Base-by-base conservation (phyloP, 805 yeast genomes). In the Lachancea nothofagi region DNA sequence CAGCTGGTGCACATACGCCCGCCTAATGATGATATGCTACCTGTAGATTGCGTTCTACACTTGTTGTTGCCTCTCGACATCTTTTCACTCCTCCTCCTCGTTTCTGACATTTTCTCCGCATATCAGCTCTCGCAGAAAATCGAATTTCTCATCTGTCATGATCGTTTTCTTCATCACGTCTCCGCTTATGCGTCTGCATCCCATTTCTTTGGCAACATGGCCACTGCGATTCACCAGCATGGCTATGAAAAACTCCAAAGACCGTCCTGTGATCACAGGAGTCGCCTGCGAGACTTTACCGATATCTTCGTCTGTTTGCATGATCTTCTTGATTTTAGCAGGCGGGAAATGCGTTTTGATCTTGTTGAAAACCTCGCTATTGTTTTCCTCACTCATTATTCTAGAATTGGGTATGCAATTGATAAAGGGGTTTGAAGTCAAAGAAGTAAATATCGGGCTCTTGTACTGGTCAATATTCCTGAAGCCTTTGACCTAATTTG, bases 281-380 rank as follows among this genome's bases (percentile, higher is more conserved):
- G 99, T 94, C 2, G 96, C 97, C 57, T 89, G 97, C 3, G 98
- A 96, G 4, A 93, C 97, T 59, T 93, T 93, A 2, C 99, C 99
- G 32, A 93, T 89, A 48, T 93, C 99, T 48, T 93, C 98, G 62
- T 93, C 99, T 21, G 94, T 80, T 59, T 93, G 98, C 96, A 93
- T 90, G 43, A 93, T 77, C 54, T 93, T 86, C 69, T 93, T 93
- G 54, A 93, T 88, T 47, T 97, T 77, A 2, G 97, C 97, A 4
- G 88, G 83, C 4, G 95, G 95, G 61, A 84, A 84, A 57, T 83
- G 94, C 25, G 93, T 83, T 60, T 82, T 83, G 48, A 83, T 79
- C 33, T 59, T 53, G 10, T 62, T 66, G 42, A 59, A 62, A 3
- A 54, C 54, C 45, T 35, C 42, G 29, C 25, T 38, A 10, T 38